Conservation (phyloP, 2,329 filamentous ascomycete species). For the Xylariaceae sp. region DNA sequence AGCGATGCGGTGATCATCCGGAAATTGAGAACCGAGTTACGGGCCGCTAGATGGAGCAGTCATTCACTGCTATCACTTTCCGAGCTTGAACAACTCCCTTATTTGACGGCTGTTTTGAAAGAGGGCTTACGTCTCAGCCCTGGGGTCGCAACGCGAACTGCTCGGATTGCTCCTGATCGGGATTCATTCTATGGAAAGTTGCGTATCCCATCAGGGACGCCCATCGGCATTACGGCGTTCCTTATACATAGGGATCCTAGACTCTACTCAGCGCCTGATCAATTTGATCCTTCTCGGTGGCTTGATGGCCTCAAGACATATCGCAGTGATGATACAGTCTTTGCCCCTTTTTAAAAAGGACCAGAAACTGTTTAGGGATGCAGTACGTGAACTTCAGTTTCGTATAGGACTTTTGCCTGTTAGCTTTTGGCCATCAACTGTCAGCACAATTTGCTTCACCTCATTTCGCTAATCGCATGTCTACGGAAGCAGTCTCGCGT, state of each 20-base stretch:
- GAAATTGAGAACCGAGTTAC: not conserved
- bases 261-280: not conserved
- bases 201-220: slow-evolving; percentile 1
- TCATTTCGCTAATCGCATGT: not conserved
- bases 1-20: not conserved
- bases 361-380: slow-evolving; percentile 1
- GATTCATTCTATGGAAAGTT: not conserved
- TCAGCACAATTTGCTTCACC: not conserved
- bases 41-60: not conserved
- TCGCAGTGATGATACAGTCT: not conserved
- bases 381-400: not conserved
- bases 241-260: slow-evolving; percentile 1
- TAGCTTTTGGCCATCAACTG: not conserved
- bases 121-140: slow-evolving; percentile 2
- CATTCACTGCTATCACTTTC: not conserved
- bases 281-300: slow-evolving; percentile 1
- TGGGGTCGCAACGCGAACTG: not conserved
- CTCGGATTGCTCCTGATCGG: slow-evolving; percentile 5
- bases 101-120: slow-evolving; percentile 3
- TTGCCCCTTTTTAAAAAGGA: not conserved
- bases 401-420: too few relatives aligned
- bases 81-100: slow-evolving; percentile 2
- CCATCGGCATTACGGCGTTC: slow-evolving; percentile 3
- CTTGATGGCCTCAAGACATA: not conserved
- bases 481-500: slow-evolving; percentile 1